Evolutionary conservation across 345 rosid genomes (phyloP).

Genomic region (Balakata baccata): DNA sequence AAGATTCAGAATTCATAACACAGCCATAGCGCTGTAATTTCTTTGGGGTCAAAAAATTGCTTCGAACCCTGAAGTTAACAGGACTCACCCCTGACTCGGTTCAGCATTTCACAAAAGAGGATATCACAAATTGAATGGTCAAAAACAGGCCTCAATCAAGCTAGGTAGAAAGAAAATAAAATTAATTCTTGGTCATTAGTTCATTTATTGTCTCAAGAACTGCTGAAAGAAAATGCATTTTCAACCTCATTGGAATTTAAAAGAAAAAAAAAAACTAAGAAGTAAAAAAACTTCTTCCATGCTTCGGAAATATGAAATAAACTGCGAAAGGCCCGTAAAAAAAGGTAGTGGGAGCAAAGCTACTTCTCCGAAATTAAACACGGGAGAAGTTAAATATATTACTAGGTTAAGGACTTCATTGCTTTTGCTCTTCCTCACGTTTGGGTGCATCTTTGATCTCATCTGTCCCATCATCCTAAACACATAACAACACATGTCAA

Average conservation of each 20-base stretch:
- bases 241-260: slow-evolving; percentile 14
- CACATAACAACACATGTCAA: slow-evolving; percentile 14
- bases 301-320: slow-evolving; percentile 15
- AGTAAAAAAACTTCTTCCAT: slow-evolving; percentile 18
- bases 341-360: slow-evolving; percentile 23
- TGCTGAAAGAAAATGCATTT: slow-evolving; percentile 9
- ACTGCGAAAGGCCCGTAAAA: slow-evolving; percentile 13
- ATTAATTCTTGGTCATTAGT: slow-evolving; percentile 17
- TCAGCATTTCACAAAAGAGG: too few relatives aligned
- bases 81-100: too few relatives aligned
- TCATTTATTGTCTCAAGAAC: slow-evolving; percentile 28
- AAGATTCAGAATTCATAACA: too few relatives aligned
- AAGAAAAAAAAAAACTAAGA: slow-evolving; percentile 21
- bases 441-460: slow-evolving; percentile 48
- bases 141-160: too few relatives aligned
- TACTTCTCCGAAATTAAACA: slow-evolving; percentile 37
- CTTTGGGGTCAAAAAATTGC: too few relatives aligned
- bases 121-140: too few relatives aligned
- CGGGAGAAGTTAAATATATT: slow-evolving; percentile 26
- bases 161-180: background rate
- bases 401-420: slow-evolving; percentile 24
- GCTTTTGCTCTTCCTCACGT: slow-evolving; percentile 38
- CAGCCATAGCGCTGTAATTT: too few relatives aligned
- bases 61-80: too few relatives aligned
- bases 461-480: slow-evolving; percentile 44